Conservation (phyloP, 306 rosid species). For the Corylus americana region DNA sequence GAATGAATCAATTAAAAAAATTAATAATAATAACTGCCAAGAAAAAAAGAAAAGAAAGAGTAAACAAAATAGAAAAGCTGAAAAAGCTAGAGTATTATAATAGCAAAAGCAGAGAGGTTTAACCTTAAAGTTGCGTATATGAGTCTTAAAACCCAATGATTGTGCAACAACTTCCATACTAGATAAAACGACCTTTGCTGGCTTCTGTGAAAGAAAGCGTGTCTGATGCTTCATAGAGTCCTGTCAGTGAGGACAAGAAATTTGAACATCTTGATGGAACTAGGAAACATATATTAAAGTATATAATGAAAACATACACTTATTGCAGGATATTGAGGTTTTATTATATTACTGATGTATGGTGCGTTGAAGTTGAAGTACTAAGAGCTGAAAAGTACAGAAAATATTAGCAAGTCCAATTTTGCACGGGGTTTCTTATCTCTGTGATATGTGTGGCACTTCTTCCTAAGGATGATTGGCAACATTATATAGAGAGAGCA, state of each 20-base stretch:
- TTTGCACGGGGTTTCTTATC: not conserved
- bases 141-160: conserved; percentile 92
- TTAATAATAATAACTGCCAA: not conserved
- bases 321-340: not conserved
- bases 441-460: not conserved
- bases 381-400: not conserved
- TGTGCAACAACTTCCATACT: conserved; percentile 96
- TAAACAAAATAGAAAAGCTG: conserved; percentile 10
- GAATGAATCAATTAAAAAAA: not conserved
- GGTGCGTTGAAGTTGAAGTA: not conserved
- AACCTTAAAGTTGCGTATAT: conserved; percentile 87
- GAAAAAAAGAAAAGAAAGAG: conserved; percentile 2
- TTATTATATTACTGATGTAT: not conserved
- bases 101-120: conserved; percentile 12
- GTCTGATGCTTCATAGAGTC: conserved; percentile 67
- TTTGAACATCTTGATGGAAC: not conserved
- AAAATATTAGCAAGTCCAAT: not conserved
- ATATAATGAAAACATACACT: not conserved
- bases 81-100: conserved; percentile 4
- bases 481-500: not conserved
- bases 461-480: not conserved
- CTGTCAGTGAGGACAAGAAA: conserved; percentile 36
- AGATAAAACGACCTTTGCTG: conserved; percentile 79
- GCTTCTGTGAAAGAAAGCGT: conserved; percentile 85
- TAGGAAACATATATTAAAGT: conserved; percentile 8